phyloP scores from a whole-genome alignment of 345 rosid species.

The Rhodomyrtus tomentosa region DNA sequence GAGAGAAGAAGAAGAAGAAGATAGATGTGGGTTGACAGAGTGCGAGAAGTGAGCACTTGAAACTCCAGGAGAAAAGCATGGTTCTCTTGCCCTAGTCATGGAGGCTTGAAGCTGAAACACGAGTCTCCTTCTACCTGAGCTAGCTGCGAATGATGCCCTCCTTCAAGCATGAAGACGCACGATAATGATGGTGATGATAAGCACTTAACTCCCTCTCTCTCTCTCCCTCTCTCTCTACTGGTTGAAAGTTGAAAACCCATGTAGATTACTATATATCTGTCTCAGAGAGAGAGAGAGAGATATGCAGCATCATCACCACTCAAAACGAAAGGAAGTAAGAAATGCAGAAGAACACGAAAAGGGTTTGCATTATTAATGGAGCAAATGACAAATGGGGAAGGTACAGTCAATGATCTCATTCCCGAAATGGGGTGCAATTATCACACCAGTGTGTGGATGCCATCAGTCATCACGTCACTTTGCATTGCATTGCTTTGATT shows the following conservation, averaged over 20 bases:
- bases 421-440: neutral
- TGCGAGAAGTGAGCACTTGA: neutral
- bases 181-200: neutral
- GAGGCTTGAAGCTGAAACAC: neutral
- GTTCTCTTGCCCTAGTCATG: neutral
- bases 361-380: neutral
- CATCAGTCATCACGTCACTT: neutral
- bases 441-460: neutral
- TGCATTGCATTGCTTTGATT: neutral
- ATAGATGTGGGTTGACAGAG: neutral
- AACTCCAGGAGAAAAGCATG: neutral
- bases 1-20: neutral
- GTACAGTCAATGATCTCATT: neutral
- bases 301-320: neutral
- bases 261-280: neutral
- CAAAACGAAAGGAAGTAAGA: neutral
- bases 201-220: neutral
- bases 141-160: neutral
- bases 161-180: neutral
- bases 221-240: neutral
- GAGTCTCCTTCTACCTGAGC: neutral
- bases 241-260: neutral
- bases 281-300: neutral
- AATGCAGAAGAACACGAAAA: neutral
- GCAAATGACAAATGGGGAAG: neutral